These are phyloP conservation scores for Phellinidium pouzarii DNA, from an alignment of 1,284 basidiomycete species.

Conservation along the genomic window DNA sequence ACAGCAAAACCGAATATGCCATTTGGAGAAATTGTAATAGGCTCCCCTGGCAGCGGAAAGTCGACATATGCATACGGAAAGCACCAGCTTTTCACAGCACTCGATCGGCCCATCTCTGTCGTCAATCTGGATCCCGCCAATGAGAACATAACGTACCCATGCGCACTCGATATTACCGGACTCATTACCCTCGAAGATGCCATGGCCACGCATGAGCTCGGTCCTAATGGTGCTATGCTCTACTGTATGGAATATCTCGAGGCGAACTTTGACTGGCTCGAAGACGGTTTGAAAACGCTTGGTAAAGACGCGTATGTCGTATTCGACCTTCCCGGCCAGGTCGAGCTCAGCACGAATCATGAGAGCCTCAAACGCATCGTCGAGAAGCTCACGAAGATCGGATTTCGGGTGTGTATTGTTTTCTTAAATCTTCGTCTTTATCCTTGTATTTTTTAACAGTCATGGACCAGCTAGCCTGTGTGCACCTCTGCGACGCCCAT, in stretches of 20 bases:
- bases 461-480: slow-evolving; percentile 72
- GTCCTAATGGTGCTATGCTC: slow-evolving; percentile 95
- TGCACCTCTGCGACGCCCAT: slow-evolving; percentile 94
- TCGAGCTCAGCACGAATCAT: slow-evolving; percentile 96
- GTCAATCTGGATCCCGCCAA: slow-evolving; percentile 98
- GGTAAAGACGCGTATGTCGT: slow-evolving; percentile 78
- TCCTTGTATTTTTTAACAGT: slow-evolving; percentile 23
- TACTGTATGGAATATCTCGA: slow-evolving; percentile 99
- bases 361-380: slow-evolving; percentile 79
- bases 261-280: slow-evolving; percentile 92
- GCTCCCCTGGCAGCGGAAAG: slow-evolving; percentile 90
- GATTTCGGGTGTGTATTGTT: slow-evolving; percentile 70
- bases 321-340: slow-evolving; percentile 96
- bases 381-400: slow-evolving; percentile 63
- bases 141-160: slow-evolving; percentile 84
- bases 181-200: slow-evolving; percentile 87
- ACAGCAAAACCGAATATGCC: slow-evolving; percentile 44
- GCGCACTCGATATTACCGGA: slow-evolving; percentile 78
- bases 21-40: slow-evolving; percentile 85
- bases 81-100: slow-evolving; percentile 85
- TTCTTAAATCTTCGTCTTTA: slow-evolving; percentile 16
- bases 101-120: slow-evolving; percentile 80
- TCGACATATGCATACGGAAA: slow-evolving; percentile 93
- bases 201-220: slow-evolving; percentile 82
- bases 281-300: slow-evolving; percentile 62